A percentile compares a stretch with the other conserved stretches of the same genome.
Evolutionary conservation across 345 rosid species (phyloP).

Genomic region (Aegle marmelos): DNA sequence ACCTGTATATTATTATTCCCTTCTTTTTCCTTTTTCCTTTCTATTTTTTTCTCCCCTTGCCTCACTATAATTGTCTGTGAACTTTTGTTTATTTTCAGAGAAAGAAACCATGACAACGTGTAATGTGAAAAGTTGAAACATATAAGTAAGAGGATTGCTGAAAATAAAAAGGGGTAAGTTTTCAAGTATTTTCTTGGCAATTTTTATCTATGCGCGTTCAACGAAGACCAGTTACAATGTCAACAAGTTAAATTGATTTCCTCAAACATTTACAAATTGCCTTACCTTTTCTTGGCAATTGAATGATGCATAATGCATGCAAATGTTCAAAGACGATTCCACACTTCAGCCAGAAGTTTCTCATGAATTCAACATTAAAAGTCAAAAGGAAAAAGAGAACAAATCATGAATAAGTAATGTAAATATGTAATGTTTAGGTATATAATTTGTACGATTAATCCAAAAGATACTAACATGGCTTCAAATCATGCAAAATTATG

Average conservation of each 20-base stretch:
- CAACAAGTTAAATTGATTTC: background rate
- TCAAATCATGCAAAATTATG: constrained; percentile 1
- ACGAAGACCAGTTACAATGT: background rate
- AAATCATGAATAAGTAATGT: background rate
- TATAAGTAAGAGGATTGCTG: background rate
- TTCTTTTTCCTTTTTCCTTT: background rate
- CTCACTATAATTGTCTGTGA: background rate
- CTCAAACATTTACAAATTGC: background rate
- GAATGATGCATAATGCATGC: background rate
- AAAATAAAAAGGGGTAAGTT: background rate
- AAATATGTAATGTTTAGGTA: background rate
- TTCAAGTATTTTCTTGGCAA: background rate
- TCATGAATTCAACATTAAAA: background rate
- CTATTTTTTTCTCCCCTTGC: background rate
- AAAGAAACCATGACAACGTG: background rate
- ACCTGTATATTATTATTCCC: background rate
- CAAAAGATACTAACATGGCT: background rate
- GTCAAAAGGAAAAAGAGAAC: background rate
- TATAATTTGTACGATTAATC: background rate
- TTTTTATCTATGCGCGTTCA: background rate
- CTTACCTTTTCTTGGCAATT: constrained; percentile 13
- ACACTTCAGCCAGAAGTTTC: background rate
- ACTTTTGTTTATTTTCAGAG: background rate
- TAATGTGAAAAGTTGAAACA: background rate
- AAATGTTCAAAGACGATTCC: background rate